phyloP scores from a whole-genome alignment of 2,329 filamentous ascomycete species.

The Scleromitrula shiraiana region DNA sequence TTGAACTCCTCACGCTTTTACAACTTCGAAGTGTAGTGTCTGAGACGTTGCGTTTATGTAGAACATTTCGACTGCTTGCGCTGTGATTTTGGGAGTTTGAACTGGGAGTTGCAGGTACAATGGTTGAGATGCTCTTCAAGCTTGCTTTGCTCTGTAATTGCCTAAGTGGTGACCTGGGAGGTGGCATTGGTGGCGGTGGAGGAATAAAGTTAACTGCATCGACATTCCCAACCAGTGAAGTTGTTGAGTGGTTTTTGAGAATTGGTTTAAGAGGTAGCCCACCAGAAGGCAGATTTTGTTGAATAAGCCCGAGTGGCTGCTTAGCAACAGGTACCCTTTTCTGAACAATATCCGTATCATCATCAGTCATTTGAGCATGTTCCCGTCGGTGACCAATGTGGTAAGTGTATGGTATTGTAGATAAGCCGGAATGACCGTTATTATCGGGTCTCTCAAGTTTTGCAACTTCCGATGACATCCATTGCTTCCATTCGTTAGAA shows the following conservation, averaged over 20 bases:
- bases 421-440: slow-evolving; percentile 15
- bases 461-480: slow-evolving; percentile 44
- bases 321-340: slow-evolving; percentile 11
- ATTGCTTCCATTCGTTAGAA: slow-evolving; percentile 47
- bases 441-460: slow-evolving; percentile 35
- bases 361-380: slow-evolving; percentile 40
- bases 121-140: slow-evolving; percentile 12
- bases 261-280: slow-evolving; percentile 21
- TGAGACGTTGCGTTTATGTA: slow-evolving; percentile 22
- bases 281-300: slow-evolving; percentile 11
- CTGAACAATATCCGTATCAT: slow-evolving; percentile 23
- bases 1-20: slow-evolving; percentile 15
- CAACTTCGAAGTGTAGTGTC: slow-evolving; percentile 17
- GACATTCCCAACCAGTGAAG: slow-evolving; percentile 18
- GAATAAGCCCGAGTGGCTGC: slow-evolving; percentile 21
- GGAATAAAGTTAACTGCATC: not conserved
- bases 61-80: slow-evolving; percentile 15
- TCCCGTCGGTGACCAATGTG: slow-evolving; percentile 40
- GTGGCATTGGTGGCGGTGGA: slow-evolving; percentile 13
- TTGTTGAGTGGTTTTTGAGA: slow-evolving; percentile 22
- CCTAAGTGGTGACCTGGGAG: slow-evolving; percentile 18
- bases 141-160: slow-evolving; percentile 18
- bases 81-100: slow-evolving; percentile 12
- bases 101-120: slow-evolving; percentile 10
- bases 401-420: slow-evolving; percentile 25